Evolutionary conservation across 2,329 filamentous ascomycete species (phyloP).

Genomic region (Penicillium sclerotiorum): DNA sequence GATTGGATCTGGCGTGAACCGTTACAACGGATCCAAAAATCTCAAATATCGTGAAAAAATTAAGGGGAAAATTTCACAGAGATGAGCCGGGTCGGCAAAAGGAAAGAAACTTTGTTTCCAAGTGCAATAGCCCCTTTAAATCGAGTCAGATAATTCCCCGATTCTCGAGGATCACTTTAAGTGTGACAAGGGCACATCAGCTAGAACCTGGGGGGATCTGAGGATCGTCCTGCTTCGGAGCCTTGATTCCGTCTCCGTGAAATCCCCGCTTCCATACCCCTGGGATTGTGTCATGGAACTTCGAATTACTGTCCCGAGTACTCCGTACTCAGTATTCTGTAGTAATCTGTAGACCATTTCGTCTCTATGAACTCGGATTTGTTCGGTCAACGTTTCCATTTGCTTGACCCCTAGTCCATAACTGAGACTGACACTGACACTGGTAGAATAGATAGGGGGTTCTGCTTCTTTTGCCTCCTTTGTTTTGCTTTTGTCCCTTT

Average conservation of each 20-base stretch:
- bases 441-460: no score
- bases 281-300: conserved; percentile 9
- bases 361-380: conserved; percentile 17
- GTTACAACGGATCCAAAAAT: conserved; percentile 21
- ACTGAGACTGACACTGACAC: no score
- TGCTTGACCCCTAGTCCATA: no score
- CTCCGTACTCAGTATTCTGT: background rate
- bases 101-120: background rate
- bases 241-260: background rate
- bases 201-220: conserved; percentile 14
- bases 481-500: background rate
- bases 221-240: conserved; percentile 12
- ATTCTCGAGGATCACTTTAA: conserved; percentile 5
- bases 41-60: conserved; percentile 24
- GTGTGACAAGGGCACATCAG: no score
- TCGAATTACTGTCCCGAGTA: conserved; percentile 3
- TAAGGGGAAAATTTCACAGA: background rate
- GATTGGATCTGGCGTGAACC: conserved; percentile 29
- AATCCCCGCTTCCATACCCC: conserved; percentile 4
- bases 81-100: background rate
- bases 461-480: background rate
- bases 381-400: no score
- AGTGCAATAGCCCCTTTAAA: background rate
- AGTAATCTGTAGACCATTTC: no score
- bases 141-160: conserved; percentile 17